Evolutionary conservation across 176 grass and related monocot species (phyloP), one percentile per base, ranked within the genome.

Genomic region (Cenchrus purpureus): DNA sequence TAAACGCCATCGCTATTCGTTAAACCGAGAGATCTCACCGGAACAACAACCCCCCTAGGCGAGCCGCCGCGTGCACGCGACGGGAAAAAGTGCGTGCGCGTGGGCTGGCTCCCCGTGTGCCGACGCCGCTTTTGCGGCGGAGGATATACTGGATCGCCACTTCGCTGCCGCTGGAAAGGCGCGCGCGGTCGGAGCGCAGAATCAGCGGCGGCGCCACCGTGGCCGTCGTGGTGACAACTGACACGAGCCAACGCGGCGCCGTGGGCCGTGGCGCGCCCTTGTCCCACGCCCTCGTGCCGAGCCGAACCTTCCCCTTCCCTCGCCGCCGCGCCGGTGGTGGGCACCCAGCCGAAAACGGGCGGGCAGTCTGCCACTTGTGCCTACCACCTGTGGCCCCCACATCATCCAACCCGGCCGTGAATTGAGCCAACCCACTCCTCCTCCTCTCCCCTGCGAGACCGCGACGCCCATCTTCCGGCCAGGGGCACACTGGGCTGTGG

Each of bases 151-250:
- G 44, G 53, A 17, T 11, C 55, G 45, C 67, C 76, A 11, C 77
- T 15, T 65, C 15, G 40, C 5, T 32, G 68, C 75, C 12, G 81
- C 82, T 68, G 81, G 87, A 88, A 88, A 84, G 68, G 56, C 79
- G 66, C 59, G 22, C 67, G 65, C 10, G 7, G 73, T 20, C 44
- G 54, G 45, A 10, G 34, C 31, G 54, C 65, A 64, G 16, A 20
- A 44, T n/a, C 7, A n/a, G 6, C 56, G 14, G 54, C 52, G 10
- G 49, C 49, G 49, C 2, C 2, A 37, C 62, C 12, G 28, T 28
- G 60, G 22, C 0, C 25, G 25, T 64, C 61, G 62, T 64, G 8
- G 69, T 40, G 37, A 40, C 37, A 25, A 25, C 25, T n/a, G 28
- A 32, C 31, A 42, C 59, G 59, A n/a, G 58, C 57, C 6, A 6